Evolutionary conservation across 345 rosid genomes (phyloP), one percentile per base, ranked within the genome.

Genomic region (Linum usitatissimum): DNA sequence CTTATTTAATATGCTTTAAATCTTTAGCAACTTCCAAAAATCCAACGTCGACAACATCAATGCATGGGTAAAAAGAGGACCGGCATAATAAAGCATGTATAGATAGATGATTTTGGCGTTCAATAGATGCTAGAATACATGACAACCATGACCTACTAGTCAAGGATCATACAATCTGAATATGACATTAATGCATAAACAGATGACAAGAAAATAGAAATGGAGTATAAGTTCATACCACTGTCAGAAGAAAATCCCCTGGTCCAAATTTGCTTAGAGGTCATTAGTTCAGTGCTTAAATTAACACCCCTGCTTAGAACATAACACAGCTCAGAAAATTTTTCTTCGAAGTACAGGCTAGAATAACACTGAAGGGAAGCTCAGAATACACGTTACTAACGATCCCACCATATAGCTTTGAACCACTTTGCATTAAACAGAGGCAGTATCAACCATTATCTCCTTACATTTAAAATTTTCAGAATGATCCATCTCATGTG

Each of bases 241-340:
- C 72, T 74, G 40, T 82, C 91, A 57, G 95, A 83, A 63, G 95
- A 87, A 74, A 80, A 87, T 51, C 79, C 65, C 67, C 82, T 70
- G 75, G 63, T 77, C 81, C 82, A 83, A 57, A 64, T 68, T 66
- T 71, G 77, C 69, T 79, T 67, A 70, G 77, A 14, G 63, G 75
- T 42, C 48, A 66, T 69, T 34, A 55, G 76, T 67, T 66, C 69
- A 61, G 70, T 60, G 67, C 59, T 75, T 64, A 72, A 15, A 64
- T 69, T 39, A 51, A 60, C 65, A 68, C 76, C 76, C 67, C 81
- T 81, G 74, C 51, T 56, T 69, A 17, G 60, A 68, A 20, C 30
- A 55, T 42, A 65, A 13, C 3, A 10, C 31, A 36, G 14, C 9
- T 30, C 17, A 66, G 48, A 0, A 28, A 8, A 12, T 12, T 34